Conservation (phyloP, 2,329 filamentous ascomycete species). For the Pseudopithomyces maydicus region DNA sequence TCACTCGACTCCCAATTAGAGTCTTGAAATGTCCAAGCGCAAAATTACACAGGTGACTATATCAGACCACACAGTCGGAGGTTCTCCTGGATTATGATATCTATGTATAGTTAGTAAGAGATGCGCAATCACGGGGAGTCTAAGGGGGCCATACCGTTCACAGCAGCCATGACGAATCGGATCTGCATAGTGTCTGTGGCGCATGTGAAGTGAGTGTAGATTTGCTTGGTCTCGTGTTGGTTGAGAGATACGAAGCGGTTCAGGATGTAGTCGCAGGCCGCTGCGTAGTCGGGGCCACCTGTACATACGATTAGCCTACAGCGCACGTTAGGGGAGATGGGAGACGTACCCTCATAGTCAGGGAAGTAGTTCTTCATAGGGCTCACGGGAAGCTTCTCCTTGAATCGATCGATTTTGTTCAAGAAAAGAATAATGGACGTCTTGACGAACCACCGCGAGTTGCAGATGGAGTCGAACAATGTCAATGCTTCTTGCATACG, state of each 20-base stretch:
- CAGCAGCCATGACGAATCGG: conserved; percentile 98
- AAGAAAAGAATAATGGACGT: conserved; percentile 75
- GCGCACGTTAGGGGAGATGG: background rate
- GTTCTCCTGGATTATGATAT: conserved; percentile 99
- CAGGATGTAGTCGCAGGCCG: conserved; percentile 97
- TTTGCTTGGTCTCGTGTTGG: conserved; percentile 99
- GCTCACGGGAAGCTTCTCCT: conserved; percentile 74
- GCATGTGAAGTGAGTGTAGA: conserved; percentile 99
- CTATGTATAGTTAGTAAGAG: conserved; percentile 60
- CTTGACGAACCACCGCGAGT: conserved; percentile 74
- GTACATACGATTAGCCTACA: conserved; percentile 15
- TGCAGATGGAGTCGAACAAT: conserved; percentile 74
- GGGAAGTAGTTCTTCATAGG: conserved; percentile 79
- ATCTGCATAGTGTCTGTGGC: conserved; percentile 99
- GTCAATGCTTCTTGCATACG: conserved; percentile 75
- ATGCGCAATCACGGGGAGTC: background rate
- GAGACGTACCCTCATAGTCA: conserved; percentile 68
- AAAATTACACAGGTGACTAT: conserved; percentile 57
- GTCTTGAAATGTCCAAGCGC: conserved; percentile 30
- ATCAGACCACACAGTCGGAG: conserved; percentile 95
- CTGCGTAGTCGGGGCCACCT: conserved; percentile 92
- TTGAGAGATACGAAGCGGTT: conserved; percentile 98
- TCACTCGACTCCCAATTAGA: conserved; percentile 38
- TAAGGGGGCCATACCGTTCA: conserved; percentile 74
- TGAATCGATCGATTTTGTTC: conserved; percentile 77